phyloP scores from a whole-genome alignment of 176 grass and related monocot species.

The Musa beccarii region DNA sequence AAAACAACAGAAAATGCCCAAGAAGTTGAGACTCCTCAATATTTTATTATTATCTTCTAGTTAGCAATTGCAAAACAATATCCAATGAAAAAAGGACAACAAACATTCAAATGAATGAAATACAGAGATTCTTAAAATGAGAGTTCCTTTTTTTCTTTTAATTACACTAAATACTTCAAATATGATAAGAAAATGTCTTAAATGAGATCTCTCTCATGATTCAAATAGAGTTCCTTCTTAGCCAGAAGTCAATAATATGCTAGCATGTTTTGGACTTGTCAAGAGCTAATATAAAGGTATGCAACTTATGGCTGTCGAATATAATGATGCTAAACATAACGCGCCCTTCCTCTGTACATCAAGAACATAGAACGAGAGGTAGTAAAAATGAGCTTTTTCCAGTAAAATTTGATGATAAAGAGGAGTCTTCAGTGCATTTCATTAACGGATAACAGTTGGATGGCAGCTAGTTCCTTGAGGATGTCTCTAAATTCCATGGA shows the following conservation, averaged over 20 bases:
- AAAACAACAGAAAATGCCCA: not conserved
- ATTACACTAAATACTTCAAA: no score
- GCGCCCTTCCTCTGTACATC: conserved; percentile 91
- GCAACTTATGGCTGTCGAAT: conserved; percentile 96
- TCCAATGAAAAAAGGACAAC: no score
- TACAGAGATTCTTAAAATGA: no score
- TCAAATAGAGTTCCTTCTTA: not conserved
- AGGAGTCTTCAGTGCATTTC: conserved; percentile 37
- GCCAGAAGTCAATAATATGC: not conserved
- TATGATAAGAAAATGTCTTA: not conserved
- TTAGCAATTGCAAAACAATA: no score
- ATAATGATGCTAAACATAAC: conserved; percentile 97
- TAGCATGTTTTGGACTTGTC: not conserved
- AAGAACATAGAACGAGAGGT: conserved; percentile 65
- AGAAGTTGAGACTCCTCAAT: no score
- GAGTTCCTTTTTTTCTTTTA: no score
- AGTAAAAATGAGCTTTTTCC: conserved; percentile 83
- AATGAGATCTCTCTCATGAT: no score
- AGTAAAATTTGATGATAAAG: conserved; percentile 25
- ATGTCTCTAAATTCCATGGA: conserved; percentile 97
- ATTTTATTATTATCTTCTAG: no score
- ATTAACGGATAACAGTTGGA: conserved; percentile 28
- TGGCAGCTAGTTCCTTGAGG: conserved; percentile 44
- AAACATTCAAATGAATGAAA: no score
- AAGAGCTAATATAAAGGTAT: conserved; percentile 30